Evolutionary conservation across 2,329 filamentous ascomycete species (phyloP).

Genomic region (Paecilomyces formosus): DNA sequence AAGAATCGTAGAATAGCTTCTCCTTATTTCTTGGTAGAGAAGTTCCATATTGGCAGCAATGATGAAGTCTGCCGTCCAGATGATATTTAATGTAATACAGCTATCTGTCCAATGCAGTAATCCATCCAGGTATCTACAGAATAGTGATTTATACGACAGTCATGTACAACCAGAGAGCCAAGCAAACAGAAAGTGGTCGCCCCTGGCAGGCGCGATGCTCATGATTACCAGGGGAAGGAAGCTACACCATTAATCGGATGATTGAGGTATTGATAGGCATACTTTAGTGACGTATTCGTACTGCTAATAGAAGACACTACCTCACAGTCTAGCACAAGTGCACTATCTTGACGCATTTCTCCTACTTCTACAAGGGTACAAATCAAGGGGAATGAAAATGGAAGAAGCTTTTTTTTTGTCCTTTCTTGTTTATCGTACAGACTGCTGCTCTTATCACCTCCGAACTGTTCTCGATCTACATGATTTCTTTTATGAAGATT

Average conservation of each 20-base stretch:
- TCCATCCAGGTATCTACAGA: neutral
- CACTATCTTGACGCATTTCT: too few relatives aligned
- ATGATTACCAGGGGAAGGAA: neutral
- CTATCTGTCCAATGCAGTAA: neutral
- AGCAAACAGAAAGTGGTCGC: too few relatives aligned
- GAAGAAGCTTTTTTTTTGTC: neutral
- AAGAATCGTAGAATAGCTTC: neutral
- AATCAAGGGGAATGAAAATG: neutral
- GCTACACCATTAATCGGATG: neutral
- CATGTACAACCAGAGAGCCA: too few relatives aligned
- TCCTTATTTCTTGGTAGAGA: too few relatives aligned
- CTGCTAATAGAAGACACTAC: too few relatives aligned
- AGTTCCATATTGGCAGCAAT: neutral
- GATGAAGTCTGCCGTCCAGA: neutral
- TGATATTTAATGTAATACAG: neutral
- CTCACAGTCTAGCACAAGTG: too few relatives aligned
- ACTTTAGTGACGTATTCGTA: too few relatives aligned
- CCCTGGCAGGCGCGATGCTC: neutral
- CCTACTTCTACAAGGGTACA: neutral
- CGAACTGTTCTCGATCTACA: neutral
- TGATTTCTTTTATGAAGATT: neutral
- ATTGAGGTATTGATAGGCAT: too few relatives aligned
- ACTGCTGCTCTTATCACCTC: neutral
- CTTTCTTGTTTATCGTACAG: neutral
- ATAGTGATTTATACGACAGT: too few relatives aligned